Evolutionary conservation across 495 filamentous ascomycete genomes (phyloP), one percentile per base, ranked within the genome.

Genomic region (Tuber umbilicatum): DNA sequence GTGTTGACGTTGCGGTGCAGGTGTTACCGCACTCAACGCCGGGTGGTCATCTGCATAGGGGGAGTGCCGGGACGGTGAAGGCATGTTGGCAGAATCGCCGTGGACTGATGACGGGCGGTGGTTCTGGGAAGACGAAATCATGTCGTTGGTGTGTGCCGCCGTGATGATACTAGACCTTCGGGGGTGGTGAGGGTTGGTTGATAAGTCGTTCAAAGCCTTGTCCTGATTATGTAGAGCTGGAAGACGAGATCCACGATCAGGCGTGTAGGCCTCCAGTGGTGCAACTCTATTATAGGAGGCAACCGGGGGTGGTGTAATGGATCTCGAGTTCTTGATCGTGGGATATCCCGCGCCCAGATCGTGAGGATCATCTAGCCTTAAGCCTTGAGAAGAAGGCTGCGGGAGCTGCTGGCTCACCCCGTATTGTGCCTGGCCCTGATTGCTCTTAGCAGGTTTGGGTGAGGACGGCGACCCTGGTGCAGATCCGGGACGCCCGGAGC

Each of bases 1-100:
- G 76, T 94, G 90, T 70, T 94, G 90, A 41, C 93, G 89, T 74
- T 90, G 89, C 10, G 94, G 93, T 4, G 94, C 92, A 27, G 94
- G 94, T 0, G 94, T 97, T 74, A 93, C 90, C 85, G 97, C 87
- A 3, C 86, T 86, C 1, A 85, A 84, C n/a, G 84, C 86, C 0
- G 84, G 85, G 64, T 87, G 86, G 73, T 89, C 86, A 75, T 89
- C 87, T 42, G 81, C 78, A 75, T 88, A 89, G 1, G 85, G 76
- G 37, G 84, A 88, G 7, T 81, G 41, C 37, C 78, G 77, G 41
- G 72, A 74, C 42, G 77, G 77, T 14, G 77, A 79, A 27, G 77
- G 77, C 27, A 80, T 76, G 38, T 70, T 78, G 73, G 73, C 72
- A 37, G 68, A 70, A 68, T 45, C 88, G 84, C 40, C 85, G 85